Evolutionary conservation across 2,329 filamentous ascomycete genomes (phyloP).

Genomic region (Pseudogymnoascus sp.): DNA sequence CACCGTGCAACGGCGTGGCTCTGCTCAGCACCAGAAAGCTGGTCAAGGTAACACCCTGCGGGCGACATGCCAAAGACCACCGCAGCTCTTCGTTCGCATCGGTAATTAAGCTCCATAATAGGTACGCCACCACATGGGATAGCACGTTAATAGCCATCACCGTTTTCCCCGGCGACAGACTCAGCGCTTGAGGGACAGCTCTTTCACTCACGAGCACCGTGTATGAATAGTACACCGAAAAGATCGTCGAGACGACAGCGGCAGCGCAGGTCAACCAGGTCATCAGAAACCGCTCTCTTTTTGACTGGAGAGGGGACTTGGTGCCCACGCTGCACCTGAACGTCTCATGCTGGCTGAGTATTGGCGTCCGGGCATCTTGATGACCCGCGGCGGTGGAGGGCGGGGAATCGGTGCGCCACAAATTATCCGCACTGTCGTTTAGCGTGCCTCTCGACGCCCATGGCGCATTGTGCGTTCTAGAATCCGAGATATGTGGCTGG

Average conservation of each 20-base stretch:
- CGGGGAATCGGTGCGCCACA: neutral
- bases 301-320: constrained; percentile 2
- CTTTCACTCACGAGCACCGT: neutral
- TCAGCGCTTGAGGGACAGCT: neutral
- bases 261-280: constrained; percentile 1
- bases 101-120: neutral
- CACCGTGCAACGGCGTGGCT: constrained; percentile 2
- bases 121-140: constrained; percentile 4
- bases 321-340: neutral
- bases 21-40: constrained; percentile 6
- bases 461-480: neutral
- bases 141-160: constrained; percentile 5
- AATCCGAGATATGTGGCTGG: neutral
- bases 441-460: neutral
- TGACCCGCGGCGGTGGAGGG: constrained; percentile 2
- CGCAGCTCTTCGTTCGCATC: constrained; percentile 4
- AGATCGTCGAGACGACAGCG: neutral
- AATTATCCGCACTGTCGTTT: neutral
- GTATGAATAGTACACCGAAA: constrained; percentile 5
- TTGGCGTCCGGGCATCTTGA: constrained; percentile 2
- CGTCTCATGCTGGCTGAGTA: constrained; percentile 1
- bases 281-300: neutral
- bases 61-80: constrained; percentile 7
- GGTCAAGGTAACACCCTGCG: neutral
- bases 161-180: neutral